Percentiles rank a stretch among this genome's conserved stretches.
These are phyloP conservation scores for Fistulifera pelliculosa DNA, from an alignment of 108 stramenopile genomes.

Conservation along the genomic window DNA sequence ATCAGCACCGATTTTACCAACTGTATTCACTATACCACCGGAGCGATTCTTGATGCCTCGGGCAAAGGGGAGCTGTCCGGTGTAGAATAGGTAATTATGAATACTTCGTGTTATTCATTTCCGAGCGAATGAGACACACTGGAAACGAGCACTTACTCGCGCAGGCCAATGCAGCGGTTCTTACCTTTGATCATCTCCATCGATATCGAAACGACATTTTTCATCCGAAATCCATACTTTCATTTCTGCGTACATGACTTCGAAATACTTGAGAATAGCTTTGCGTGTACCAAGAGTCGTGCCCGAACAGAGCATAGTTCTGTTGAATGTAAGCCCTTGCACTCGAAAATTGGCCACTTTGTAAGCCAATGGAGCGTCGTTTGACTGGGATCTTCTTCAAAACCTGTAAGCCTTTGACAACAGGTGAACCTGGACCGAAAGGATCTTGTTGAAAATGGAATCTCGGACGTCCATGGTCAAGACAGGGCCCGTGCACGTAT, in stretches of 20 bases:
- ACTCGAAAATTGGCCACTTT: conserved; percentile 23
- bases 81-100: conserved; percentile 72
- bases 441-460: conserved; percentile 67
- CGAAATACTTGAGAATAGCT: conserved; percentile 56
- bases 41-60: conserved; percentile 20
- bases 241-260: conserved; percentile 61
- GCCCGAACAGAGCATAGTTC: conserved; percentile 60
- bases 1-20: conserved; percentile 5
- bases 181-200: conserved; percentile 44
- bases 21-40: conserved; percentile 31
- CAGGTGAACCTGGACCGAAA: conserved; percentile 45
- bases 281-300: conserved; percentile 59
- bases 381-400: conserved; percentile 43
- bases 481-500: conserved; percentile 57
- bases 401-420: conserved; percentile 39
- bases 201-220: conserved; percentile 36
- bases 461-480: conserved; percentile 61
- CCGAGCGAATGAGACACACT: too few species aligned
- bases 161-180: too few species aligned
- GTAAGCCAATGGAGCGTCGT: conserved; percentile 58
- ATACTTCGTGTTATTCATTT: conserved; percentile 14
- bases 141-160: too few species aligned
- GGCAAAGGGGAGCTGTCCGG: conserved; percentile 38
- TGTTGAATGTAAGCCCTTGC: conserved; percentile 21
- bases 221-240: conserved; percentile 35